Evolutionary conservation across 208 protist genomes (phyloP).

Genomic region (Leishmania braziliensis): DNA sequence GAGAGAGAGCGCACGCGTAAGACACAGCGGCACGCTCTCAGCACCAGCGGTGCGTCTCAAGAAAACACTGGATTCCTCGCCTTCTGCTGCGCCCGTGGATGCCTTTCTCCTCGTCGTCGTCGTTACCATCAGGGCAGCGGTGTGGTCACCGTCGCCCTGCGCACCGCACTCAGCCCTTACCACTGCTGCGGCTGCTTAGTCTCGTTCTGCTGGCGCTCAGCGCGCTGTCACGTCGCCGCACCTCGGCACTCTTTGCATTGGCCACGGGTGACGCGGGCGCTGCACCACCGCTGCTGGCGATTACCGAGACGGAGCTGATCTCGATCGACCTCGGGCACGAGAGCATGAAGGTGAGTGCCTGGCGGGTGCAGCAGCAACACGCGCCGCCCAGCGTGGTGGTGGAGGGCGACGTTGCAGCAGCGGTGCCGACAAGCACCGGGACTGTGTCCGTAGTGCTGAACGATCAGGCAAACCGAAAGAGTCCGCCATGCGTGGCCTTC

Average conservation of each 20-base stretch:
- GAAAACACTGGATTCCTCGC: neutral
- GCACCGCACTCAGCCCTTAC: neutral
- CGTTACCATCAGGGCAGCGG: neutral
- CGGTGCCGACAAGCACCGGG: slow-evolving; percentile 8
- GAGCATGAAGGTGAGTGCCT: slow-evolving; percentile 28
- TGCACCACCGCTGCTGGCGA: slow-evolving; percentile 11
- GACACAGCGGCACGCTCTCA: neutral
- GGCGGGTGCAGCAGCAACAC: slow-evolving; percentile 18
- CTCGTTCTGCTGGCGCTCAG: neutral
- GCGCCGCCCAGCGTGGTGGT: slow-evolving; percentile 18
- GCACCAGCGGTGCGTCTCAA: neutral
- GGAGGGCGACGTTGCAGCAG: neutral
- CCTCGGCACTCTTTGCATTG: neutral
- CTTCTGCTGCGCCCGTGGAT: neutral
- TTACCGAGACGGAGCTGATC: slow-evolving; percentile 52
- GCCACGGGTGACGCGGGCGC: neutral
- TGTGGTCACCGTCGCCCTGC: neutral
- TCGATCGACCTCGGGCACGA: slow-evolving; percentile 64
- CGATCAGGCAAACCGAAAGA: slow-evolving; percentile 94
- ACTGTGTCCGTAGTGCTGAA: slow-evolving; percentile 90
- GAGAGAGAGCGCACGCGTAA: neutral
- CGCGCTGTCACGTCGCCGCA: neutral
- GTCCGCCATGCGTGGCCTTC: slow-evolving; percentile 86
- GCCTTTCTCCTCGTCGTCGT: neutral
- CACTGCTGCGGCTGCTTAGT: neutral